Percentiles rank a stretch among this genome's conserved stretches.
Evolutionary conservation across 495 filamentous ascomycete species (phyloP).

Genomic region (Daldinia bambusicola): DNA sequence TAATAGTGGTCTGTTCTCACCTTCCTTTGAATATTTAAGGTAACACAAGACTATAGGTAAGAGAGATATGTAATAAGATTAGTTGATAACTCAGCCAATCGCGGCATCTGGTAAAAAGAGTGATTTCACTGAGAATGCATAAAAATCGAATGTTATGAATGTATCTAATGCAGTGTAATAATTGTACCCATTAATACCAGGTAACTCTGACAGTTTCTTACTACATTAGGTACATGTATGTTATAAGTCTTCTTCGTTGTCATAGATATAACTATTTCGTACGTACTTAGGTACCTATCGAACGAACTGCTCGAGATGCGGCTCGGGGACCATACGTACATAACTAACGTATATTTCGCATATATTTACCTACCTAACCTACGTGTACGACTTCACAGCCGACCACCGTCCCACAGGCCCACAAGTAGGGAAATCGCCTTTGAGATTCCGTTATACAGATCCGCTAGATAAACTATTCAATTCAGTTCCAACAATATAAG

Average conservation of each 20-base stretch:
- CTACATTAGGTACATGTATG: background rate
- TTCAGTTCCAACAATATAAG: slow-evolving; percentile 14
- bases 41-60: background rate
- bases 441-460: slow-evolving; percentile 40
- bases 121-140: background rate
- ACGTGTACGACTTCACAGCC: slow-evolving; percentile 26
- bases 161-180: slow-evolving; percentile 17
- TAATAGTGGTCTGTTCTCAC: slow-evolving; percentile 17
- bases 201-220: background rate
- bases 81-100: slow-evolving; percentile 27
- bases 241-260: background rate
- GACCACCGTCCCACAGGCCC: slow-evolving; percentile 28
- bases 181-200: slow-evolving; percentile 3
- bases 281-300: background rate
- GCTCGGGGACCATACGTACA: background rate
- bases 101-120: slow-evolving; percentile 34
- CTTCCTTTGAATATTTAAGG: slow-evolving; percentile 20
- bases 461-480: slow-evolving; percentile 39
- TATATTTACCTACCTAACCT: background rate
- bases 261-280: background rate
- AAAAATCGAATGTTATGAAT: slow-evolving; percentile 17
- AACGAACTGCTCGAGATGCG: slow-evolving; percentile 10
- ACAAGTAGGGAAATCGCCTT: slow-evolving; percentile 37
- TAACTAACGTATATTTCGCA: slow-evolving; percentile 11
- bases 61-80: slow-evolving; percentile 1